Base-by-base conservation (phyloP, 176 grass and related monocot genomes). In the Raddia distichophylla region DNA sequence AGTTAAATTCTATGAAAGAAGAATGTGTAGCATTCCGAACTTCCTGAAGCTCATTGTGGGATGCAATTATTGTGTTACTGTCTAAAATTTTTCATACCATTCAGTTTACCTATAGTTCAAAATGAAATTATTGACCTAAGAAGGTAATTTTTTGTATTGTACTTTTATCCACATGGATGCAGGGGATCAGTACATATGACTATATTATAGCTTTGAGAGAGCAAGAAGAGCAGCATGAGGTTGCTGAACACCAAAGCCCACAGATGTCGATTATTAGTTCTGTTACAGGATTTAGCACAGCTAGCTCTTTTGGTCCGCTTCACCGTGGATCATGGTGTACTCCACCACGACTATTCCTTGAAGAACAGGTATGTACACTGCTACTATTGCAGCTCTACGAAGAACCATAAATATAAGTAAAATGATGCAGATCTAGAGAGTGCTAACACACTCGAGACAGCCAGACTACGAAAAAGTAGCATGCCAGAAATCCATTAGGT, bases 181-280 rank as follows among this genome's bases (percentile, higher is more conserved):
- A 99, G 96, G 96, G 96, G 69, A 95, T 99, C 50, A 95, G 90
- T 71, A 99, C 96, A 6, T 99, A 99, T 53, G 96, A 95, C 73
- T 99, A 99, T 63, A 95, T 99, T 61, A 99, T 99, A 79, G 96
- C 96, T 83, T 84, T 99, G 81, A 93, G 96, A 87, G 96, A 99
- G 87, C 96, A 95, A 86, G 92, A 94, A 46, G 86, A 90, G 63
- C 94, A 98, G 60, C 90, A 90, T 80, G 90, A 95, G 55, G 70
- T 84, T 73, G 83, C 87, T 74, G 86, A 67, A 19, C 96, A 95
- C 37, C 93, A 99, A 72, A 99, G 96, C 81, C 96, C 96, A 2
- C 93, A 95, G 80, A 95, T 99, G 96, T 99, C 96, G 55, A 88
- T 88, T 50, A 86, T 95, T 70, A 99, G 96, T 49, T 99, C 96